Conservation (phyloP, 257 asterid genomes). For the Ocimum tenuiflorum region DNA sequence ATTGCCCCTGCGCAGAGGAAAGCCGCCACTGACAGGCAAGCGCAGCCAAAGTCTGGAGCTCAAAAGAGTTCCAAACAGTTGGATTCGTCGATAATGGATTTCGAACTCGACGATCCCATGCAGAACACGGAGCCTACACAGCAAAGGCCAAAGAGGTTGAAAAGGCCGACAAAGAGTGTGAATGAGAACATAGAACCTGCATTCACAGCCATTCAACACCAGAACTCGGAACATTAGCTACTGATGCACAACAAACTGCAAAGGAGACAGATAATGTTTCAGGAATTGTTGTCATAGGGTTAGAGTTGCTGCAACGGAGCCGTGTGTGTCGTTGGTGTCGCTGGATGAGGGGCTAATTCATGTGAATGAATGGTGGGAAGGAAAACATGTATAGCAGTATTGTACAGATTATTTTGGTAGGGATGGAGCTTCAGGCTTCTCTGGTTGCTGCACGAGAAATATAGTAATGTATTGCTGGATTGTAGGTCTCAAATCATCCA, state of each 20-base stretch:
- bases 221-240: constrained; percentile 28
- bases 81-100: constrained; percentile 34
- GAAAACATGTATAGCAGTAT: constrained; percentile 25
- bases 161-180: constrained; percentile 89
- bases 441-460: too few relatives aligned
- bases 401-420: constrained; percentile 40
- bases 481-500: background rate
- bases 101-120: constrained; percentile 43
- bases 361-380: background rate
- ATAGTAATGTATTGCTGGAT: background rate
- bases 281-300: background rate
- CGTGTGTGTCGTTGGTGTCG: background rate
- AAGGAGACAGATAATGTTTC: background rate
- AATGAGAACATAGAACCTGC: constrained; percentile 89
- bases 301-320: background rate
- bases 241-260: background rate
- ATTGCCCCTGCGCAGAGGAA: constrained; percentile 58
- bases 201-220: constrained; percentile 53
- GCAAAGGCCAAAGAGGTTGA: constrained; percentile 82
- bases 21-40: constrained; percentile 45
- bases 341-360: too few relatives aligned
- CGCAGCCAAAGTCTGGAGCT: constrained; percentile 41
- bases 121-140: constrained; percentile 35
- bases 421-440: background rate
- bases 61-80: constrained; percentile 44